Percentiles rank a stretch among this genome's conserved stretches.
Evolutionary conservation across 1,284 basidiomycete species (phyloP).

Genomic region (Caloboletus inedulis): DNA sequence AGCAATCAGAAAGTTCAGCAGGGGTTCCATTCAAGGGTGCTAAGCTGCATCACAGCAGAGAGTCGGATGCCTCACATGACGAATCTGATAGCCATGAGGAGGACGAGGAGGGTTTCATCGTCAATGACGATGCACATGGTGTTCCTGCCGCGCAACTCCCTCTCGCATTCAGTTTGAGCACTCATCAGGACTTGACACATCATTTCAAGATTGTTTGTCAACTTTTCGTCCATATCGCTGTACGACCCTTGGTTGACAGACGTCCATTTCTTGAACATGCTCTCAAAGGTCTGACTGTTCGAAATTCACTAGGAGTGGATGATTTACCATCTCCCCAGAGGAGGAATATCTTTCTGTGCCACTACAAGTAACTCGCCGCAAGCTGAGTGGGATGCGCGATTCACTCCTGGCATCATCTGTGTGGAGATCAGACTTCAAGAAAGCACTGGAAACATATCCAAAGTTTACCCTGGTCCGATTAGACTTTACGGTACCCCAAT

Average conservation of each 20-base stretch:
- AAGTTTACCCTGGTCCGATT: slow-evolving; percentile 51
- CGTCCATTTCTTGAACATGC: slow-evolving; percentile 51
- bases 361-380: slow-evolving; percentile 57
- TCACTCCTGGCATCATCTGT: slow-evolving; percentile 75
- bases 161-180: slow-evolving; percentile 71
- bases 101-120: slow-evolving; percentile 55
- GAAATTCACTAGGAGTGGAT: not conserved
- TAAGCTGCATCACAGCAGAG: slow-evolving; percentile 19
- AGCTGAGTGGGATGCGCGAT: slow-evolving; percentile 64
- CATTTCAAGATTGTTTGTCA: slow-evolving; percentile 87
- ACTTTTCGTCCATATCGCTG: slow-evolving; percentile 76
- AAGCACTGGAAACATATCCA: slow-evolving; percentile 63
- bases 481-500: slow-evolving; percentile 56
- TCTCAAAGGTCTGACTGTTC: slow-evolving; percentile 46
- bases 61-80: slow-evolving; percentile 20
- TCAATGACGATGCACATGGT: slow-evolving; percentile 67
- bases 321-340: slow-evolving; percentile 34
- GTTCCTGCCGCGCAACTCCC: slow-evolving; percentile 52
- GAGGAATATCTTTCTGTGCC: slow-evolving; percentile 74
- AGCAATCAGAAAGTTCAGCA: slow-evolving; percentile 32
- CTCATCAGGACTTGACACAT: slow-evolving; percentile 67
- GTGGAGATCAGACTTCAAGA: slow-evolving; percentile 71
- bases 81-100: slow-evolving; percentile 27
- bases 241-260: slow-evolving; percentile 52
- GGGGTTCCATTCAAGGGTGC: slow-evolving; percentile 31